phyloP scores from a whole-genome alignment of 192 early-diverging fungal genomes.

The Coemansia sp. region DNA sequence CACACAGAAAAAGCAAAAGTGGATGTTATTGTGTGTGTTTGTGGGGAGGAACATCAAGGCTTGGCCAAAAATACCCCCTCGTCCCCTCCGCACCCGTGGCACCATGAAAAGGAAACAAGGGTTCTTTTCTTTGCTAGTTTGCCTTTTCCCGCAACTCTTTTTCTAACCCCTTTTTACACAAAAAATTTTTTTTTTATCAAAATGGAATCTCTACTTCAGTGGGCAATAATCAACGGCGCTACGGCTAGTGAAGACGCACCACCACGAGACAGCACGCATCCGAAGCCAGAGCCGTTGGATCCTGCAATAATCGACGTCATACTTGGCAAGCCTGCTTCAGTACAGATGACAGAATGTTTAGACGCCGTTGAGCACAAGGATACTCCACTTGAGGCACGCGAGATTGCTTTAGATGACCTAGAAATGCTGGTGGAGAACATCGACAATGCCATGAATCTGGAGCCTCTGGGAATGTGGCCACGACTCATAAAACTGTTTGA shows the following conservation, averaged over 20 bases:
- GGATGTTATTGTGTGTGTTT: not conserved
- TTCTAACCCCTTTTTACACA: not conserved
- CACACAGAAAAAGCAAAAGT: not conserved
- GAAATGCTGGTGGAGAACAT: constrained; percentile 86
- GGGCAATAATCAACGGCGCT: constrained; percentile 75
- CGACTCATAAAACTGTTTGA: constrained; percentile 58
- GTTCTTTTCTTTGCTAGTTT: not conserved
- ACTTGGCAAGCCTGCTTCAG: constrained; percentile 86
- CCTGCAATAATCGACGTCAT: constrained; percentile 89
- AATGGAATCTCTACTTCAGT: constrained; percentile 80
- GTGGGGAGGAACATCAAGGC: not conserved
- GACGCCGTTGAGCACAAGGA: constrained; percentile 61
- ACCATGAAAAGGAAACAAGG: not conserved
- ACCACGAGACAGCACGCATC: constrained; percentile 18
- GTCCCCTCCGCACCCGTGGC: not conserved
- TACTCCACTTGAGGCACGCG: constrained; percentile 62
- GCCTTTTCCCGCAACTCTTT: not conserved
- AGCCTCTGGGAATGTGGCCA: constrained; percentile 86
- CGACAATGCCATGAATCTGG: constrained; percentile 89
- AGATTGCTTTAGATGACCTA: constrained; percentile 86
- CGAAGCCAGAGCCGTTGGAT: constrained; percentile 58
- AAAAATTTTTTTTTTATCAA: constrained; percentile 13
- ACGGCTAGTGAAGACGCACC: constrained; percentile 70
- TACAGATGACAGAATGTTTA: constrained; percentile 83
- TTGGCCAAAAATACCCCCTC: no score